These are phyloP conservation scores for Geotrichum bryndzae DNA, from an alignment of 1,139 yeast genomes.

Conservation along the genomic window DNA sequence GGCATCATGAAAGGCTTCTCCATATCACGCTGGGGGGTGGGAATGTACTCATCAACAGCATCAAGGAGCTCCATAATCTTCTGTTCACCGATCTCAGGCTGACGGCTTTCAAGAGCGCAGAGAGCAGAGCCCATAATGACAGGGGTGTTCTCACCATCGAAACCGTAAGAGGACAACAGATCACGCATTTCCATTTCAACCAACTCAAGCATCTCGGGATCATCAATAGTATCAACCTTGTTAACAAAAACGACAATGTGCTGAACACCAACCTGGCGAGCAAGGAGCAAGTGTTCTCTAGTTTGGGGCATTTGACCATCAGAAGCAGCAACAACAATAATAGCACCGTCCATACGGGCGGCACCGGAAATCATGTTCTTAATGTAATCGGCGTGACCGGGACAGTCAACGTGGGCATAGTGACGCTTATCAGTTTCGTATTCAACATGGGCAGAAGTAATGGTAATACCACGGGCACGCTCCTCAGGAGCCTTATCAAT, in stretches of 20 bases:
- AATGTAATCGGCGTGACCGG: slow-evolving; percentile 98
- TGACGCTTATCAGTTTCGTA: slow-evolving; percentile 90
- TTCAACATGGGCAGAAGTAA: slow-evolving; percentile 95
- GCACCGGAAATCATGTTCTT: slow-evolving; percentile 99
- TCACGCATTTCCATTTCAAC: slow-evolving; percentile 99
- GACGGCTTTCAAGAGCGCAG: slow-evolving; percentile 83
- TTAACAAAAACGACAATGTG: slow-evolving; percentile 94
- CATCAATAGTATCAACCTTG: slow-evolving; percentile 96
- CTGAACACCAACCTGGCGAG: slow-evolving; percentile 99
- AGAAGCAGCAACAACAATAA: slow-evolving; percentile 97
- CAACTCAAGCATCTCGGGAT: slow-evolving; percentile 98
- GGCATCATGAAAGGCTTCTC: slow-evolving; percentile 97
- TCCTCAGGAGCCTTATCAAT: slow-evolving; percentile 99
- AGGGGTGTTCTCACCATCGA: slow-evolving; percentile 97
- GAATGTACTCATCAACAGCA: slow-evolving; percentile 90
- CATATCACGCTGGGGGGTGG: slow-evolving; percentile 93
- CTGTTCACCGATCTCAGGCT: slow-evolving; percentile 88
- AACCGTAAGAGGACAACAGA: slow-evolving; percentile 80
- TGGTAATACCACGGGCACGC: slow-evolving; percentile 99
- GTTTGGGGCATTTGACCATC: slow-evolving; percentile 99
- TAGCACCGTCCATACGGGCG: slow-evolving; percentile 99
- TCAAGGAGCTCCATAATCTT: slow-evolving; percentile 79
- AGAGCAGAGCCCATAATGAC: slow-evolving; percentile 98
- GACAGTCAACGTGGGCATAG: slow-evolving; percentile 96
- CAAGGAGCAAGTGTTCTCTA: slow-evolving; percentile 94